phyloP scores from a whole-genome alignment of 2,329 filamentous ascomycete species.

The Fusarium floridanum region DNA sequence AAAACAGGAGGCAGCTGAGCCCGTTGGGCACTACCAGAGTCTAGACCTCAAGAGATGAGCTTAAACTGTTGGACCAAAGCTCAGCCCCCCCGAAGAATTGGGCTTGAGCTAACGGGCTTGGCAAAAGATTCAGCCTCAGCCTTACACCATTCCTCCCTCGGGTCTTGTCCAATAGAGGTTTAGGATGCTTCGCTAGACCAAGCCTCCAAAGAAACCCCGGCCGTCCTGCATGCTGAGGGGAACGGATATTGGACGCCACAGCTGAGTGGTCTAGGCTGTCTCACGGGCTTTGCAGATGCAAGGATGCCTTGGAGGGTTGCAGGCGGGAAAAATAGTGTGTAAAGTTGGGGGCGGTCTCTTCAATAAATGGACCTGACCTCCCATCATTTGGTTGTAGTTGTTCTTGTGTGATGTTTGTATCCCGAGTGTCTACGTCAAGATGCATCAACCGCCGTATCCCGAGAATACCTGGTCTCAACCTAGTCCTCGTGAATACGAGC shows the following conservation, averaged over 20 bases:
- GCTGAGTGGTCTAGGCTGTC: not conserved
- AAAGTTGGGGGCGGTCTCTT: not conserved
- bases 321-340: not conserved
- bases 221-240: not conserved
- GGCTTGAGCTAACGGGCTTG: not conserved
- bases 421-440: not conserved
- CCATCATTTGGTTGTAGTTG: not conserved
- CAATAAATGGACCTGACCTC: not conserved
- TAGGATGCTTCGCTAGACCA: not conserved
- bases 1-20: not conserved
- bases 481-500: not conserved
- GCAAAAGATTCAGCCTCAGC: not conserved
- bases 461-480: not conserved
- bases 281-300: not conserved
- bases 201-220: not conserved
- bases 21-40: not conserved
- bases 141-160: constrained; percentile 1
- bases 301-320: constrained; percentile 1
- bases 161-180: not conserved
- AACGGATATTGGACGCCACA: not conserved
- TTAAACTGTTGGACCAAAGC: not conserved
- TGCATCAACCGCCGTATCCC: not conserved
- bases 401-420: not conserved
- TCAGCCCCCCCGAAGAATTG: not conserved
- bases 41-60: not conserved